Evolutionary conservation across 192 early-diverging fungal genomes (phyloP).

Genomic region (Gryganskiella cystojenkinii): DNA sequence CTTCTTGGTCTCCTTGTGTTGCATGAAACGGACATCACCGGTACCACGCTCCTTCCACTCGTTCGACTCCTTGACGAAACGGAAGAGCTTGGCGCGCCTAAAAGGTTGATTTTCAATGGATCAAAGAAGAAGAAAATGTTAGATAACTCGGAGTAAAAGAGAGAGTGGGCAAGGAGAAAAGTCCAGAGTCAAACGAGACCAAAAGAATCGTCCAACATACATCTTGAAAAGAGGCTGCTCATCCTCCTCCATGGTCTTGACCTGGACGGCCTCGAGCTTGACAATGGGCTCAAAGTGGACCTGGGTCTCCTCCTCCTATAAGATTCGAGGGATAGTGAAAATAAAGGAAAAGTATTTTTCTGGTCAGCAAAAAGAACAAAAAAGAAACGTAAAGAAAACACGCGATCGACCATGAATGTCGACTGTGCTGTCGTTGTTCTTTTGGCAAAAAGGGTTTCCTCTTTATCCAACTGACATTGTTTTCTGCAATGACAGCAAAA

Average conservation of each 20-base stretch:
- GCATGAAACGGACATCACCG: slow-evolving; percentile 95
- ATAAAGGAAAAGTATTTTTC: neutral
- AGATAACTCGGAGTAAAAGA: neutral
- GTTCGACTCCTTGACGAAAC: slow-evolving; percentile 89
- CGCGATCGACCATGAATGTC: too few species aligned
- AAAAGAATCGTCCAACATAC: slow-evolving; percentile 49
- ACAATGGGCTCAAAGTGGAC: slow-evolving; percentile 97
- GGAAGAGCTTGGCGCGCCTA: slow-evolving; percentile 98
- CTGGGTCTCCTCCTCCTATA: slow-evolving; percentile 82
- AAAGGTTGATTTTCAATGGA: neutral
- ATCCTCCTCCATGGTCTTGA: slow-evolving; percentile 98
- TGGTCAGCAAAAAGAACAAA: neutral
- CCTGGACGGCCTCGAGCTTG: slow-evolving; percentile 90
- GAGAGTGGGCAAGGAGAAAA: neutral
- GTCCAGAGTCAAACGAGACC: neutral
- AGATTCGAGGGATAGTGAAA: slow-evolving; percentile 6
- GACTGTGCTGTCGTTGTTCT: too few species aligned
- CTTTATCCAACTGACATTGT: too few species aligned
- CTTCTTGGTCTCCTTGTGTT: slow-evolving; percentile 91
- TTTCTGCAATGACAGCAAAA: too few species aligned
- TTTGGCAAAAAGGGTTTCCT: too few species aligned
- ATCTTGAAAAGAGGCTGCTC: slow-evolving; percentile 93
- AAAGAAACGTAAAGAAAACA: neutral
- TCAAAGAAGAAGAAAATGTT: neutral
- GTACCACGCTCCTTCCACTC: slow-evolving; percentile 99